A percentile compares a stretch with the other conserved stretches of the same genome.
Conservation (phyloP, 768 basidiomycete genomes). For the Pleurotus pulmonarius region DNA sequence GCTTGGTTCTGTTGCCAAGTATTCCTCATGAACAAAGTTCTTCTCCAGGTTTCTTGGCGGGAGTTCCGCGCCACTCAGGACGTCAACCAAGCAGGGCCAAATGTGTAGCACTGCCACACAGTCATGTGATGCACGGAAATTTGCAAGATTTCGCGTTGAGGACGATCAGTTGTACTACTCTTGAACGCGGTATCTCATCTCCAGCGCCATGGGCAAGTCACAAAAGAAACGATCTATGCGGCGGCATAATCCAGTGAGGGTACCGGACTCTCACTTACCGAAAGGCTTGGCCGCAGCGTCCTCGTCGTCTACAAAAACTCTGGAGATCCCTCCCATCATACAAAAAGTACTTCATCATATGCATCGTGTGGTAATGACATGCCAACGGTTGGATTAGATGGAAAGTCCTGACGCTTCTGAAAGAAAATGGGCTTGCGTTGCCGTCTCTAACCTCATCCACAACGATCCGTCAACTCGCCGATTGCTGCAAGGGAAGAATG, state of each 20-base stretch:
- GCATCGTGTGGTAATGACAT: not conserved
- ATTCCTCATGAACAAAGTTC: not conserved
- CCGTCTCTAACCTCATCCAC: slow-evolving; percentile 92
- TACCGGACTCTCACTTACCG: slow-evolving; percentile 89
- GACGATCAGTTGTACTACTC: not conserved
- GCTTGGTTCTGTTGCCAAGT: not conserved
- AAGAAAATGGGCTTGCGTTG: slow-evolving; percentile 94
- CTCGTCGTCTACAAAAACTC: slow-evolving; percentile 68
- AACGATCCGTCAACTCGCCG: slow-evolving; percentile 92
- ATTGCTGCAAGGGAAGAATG: slow-evolving; percentile 85
- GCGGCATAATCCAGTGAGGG: slow-evolving; percentile 90
- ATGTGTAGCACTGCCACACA: not conserved
- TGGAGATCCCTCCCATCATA: slow-evolving; percentile 82
- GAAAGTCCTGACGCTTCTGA: slow-evolving; percentile 73
- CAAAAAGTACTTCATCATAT: slow-evolving; percentile 61
- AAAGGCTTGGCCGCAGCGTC: slow-evolving; percentile 76
- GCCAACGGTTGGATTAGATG: slow-evolving; percentile 45
- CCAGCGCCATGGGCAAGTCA: slow-evolving; percentile 77
- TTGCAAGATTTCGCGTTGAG: not conserved
- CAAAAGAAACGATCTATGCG: slow-evolving; percentile 85
- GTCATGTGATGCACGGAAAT: not conserved
- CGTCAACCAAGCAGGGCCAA: not conserved
- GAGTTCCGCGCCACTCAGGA: not conserved
- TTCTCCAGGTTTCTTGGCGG: slow-evolving; percentile 7
- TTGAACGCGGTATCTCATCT: not conserved